Evolutionary conservation across 2,329 filamentous ascomycete genomes (phyloP), one percentile per base, ranked within the genome.

Genomic region (Neofusicoccum laricinum): DNA sequence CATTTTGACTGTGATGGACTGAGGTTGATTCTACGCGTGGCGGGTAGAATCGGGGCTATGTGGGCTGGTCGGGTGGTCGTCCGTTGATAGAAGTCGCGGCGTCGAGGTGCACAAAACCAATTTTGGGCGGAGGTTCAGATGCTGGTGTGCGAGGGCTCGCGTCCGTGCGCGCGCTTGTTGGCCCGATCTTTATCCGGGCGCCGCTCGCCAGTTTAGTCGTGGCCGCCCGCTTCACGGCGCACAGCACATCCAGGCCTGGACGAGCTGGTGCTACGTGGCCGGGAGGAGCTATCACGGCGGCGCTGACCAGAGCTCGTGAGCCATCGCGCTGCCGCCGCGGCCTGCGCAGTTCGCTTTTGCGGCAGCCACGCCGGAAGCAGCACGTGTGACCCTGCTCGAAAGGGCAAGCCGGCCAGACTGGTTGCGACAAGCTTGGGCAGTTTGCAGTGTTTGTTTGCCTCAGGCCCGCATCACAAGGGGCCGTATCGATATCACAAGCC

Each of bases 1-100:
- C 76, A 78, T 78, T 66, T 69, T 77, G 69, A 73, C 72, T 70
- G 71, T 70, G 68, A 71, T 71, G 71, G 58, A 71, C 72, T 74
- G 74, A 76, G 63, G 51, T 61, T 59, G 63, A 75, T 72, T 68
- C 71, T 72, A 68, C 70, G 67, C 65, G 40, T 58, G 43, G 66
- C 71, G 67, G 70, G 69, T 73, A 61, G 53, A 61, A 61, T 77
- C 74, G 73, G 71, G 70, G 68, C 69, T 67, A 19, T 71, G 21
- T 67, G 64, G 65, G 69, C 66, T 70, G 68, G 71, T 71, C 64
- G 73, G 36, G 64, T 66, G 53, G 64, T 65, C 62, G 72, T 72
- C 53, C 61, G 57, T 69, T 72, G 61, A 65, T 67, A 69, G 72
- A 69, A 67, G 68, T 69, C 67, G 69, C 63, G 68, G 61, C 61